Conservation (phyloP, 768 basidiomycete genomes). For the Mycena amicta region DNA sequence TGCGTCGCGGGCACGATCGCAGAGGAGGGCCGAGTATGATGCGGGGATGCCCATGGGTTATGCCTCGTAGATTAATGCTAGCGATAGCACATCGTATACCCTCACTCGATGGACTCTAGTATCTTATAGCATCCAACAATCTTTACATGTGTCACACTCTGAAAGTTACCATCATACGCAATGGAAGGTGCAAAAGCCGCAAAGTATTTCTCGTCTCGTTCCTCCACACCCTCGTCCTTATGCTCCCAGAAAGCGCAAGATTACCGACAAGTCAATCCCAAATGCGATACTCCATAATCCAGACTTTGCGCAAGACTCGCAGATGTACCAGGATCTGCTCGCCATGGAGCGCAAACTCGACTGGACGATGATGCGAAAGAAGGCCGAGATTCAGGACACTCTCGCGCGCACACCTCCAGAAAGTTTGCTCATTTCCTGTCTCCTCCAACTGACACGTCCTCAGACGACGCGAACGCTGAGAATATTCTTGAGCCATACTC, state of each 20-base stretch:
- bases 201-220: constrained; percentile 30
- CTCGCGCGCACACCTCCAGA: constrained; percentile 74
- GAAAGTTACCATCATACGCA: constrained; percentile 35
- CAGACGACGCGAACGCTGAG: constrained; percentile 84
- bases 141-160: background rate
- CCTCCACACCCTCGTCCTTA: constrained; percentile 5
- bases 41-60: constrained; percentile 12
- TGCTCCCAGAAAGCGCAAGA: constrained; percentile 69
- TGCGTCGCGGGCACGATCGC: constrained; percentile 13
- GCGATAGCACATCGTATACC: constrained; percentile 6
- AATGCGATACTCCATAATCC: constrained; percentile 74
- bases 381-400: constrained; percentile 90
- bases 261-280: constrained; percentile 79
- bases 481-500: constrained; percentile 86
- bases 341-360: constrained; percentile 91
- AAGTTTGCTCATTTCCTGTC: constrained; percentile 18
- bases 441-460: constrained; percentile 13
- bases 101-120: constrained; percentile 4
- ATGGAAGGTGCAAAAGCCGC: constrained; percentile 43
- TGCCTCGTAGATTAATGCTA: constrained; percentile 12
- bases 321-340: constrained; percentile 83
- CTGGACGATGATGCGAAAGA: constrained; percentile 93
- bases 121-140: constrained; percentile 8
- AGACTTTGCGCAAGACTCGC: constrained; percentile 78
- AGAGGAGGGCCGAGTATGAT: constrained; percentile 13